These are phyloP conservation scores for Globisporangium emineosum DNA, from an alignment of 352 stramenopile species.

Conservation along the genomic window DNA sequence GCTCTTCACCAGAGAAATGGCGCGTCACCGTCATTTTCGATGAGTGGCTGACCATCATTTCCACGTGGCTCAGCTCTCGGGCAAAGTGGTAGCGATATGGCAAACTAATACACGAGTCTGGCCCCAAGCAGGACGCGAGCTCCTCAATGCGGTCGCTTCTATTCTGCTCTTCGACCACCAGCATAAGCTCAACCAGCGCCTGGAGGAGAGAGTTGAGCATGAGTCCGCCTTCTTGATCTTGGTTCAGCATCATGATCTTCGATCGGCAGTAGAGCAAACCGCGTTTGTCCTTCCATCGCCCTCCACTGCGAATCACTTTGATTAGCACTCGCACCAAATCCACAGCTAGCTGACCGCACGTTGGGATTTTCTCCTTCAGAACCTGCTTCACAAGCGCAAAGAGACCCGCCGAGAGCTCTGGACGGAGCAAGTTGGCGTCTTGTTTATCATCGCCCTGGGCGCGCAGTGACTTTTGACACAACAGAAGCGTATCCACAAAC, in stretches of 20 bases:
- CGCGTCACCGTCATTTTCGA: slow-evolving; percentile 75
- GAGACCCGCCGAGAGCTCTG: slow-evolving; percentile 57
- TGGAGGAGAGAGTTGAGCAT: slow-evolving; percentile 77
- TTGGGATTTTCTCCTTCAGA: slow-evolving; percentile 53
- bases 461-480: slow-evolving; percentile 9
- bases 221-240: slow-evolving; percentile 76
- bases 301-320: slow-evolving; percentile 53
- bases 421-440: slow-evolving; percentile 30
- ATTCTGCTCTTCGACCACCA: slow-evolving; percentile 80
- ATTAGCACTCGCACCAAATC: slow-evolving; percentile 68
- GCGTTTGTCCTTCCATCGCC: slow-evolving; percentile 67
- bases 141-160: slow-evolving; percentile 41
- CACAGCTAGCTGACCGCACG: slow-evolving; percentile 49
- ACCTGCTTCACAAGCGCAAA: slow-evolving; percentile 79
- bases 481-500: slow-evolving; percentile 43
- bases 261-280: slow-evolving; percentile 80
- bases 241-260: slow-evolving; percentile 80
- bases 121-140: slow-evolving; percentile 47
- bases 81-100: slow-evolving; percentile 79
- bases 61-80: slow-evolving; percentile 43
- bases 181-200: slow-evolving; percentile 79
- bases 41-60: slow-evolving; percentile 80
- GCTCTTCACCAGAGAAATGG: slow-evolving; percentile 71
- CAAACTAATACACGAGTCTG: slow-evolving; percentile 55
- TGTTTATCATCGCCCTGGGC: slow-evolving; percentile 7